Conservation (phyloP, 73 alveolate species). For the Tetrahymena elliotti region DNA sequence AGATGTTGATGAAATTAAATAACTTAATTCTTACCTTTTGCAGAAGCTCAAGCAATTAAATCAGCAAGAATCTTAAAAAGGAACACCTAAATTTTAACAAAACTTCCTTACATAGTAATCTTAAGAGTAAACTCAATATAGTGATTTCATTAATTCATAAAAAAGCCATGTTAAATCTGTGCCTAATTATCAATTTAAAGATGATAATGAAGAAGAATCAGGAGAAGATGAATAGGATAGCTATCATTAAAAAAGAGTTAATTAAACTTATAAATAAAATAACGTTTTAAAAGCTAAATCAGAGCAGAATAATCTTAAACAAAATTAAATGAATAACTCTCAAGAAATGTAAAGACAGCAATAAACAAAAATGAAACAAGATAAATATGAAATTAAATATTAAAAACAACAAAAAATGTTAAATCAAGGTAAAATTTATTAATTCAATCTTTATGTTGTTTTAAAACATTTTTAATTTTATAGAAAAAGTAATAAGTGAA, state of each 20-base stretch:
- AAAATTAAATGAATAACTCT: too few species aligned
- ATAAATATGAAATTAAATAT: neutral
- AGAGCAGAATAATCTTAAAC: too few species aligned
- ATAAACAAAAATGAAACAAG: neutral
- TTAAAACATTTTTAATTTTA: too few species aligned
- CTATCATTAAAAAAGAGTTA: neutral
- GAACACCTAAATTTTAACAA: neutral
- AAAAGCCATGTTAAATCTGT: neutral
- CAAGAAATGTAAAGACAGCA: too few species aligned
- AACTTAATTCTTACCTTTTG: neutral
- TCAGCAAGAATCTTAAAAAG: neutral
- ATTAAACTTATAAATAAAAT: neutral
- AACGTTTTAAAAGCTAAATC: too few species aligned
- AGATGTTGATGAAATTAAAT: neutral
- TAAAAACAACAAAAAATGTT: neutral
- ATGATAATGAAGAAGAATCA: neutral
- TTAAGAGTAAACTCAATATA: neutral
- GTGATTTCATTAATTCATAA: neutral
- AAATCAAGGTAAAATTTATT: neutral
- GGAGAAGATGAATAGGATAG: neutral
- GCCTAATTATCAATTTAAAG: neutral
- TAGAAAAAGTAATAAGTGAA: neutral
- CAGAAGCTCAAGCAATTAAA: neutral
- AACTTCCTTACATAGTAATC: neutral
- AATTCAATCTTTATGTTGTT: too few species aligned